phyloP scores from a whole-genome alignment of 257 asterid genomes.

The Apocynum venetum region DNA sequence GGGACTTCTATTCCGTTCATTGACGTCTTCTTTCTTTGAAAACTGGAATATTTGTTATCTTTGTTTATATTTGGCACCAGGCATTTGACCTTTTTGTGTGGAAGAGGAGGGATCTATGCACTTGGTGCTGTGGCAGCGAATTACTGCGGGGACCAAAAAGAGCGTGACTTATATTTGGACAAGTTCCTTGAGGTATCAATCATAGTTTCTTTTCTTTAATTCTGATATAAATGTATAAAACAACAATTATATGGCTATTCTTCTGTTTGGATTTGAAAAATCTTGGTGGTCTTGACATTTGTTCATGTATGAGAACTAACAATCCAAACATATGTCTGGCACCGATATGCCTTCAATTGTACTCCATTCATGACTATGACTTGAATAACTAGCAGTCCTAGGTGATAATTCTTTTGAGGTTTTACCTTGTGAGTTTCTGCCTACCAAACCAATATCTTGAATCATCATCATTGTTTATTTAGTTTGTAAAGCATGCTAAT shows the following conservation, averaged over 20 bases:
- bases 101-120: conserved; percentile 65
- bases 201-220: not conserved
- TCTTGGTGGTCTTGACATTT: not conserved
- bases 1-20: not conserved
- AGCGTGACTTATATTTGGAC: conserved; percentile 41
- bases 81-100: conserved; percentile 62
- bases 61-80: conserved; percentile 28
- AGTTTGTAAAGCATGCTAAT: not conserved
- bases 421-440: not conserved
- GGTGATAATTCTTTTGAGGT: not conserved
- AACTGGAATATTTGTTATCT: conserved; percentile 1
- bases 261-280: not conserved
- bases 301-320: not conserved
- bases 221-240: not conserved
- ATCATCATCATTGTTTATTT: not conserved
- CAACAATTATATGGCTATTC: not conserved
- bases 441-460: not conserved
- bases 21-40: not conserved
- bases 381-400: not conserved
- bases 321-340: not conserved
- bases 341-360: not conserved
- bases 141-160: conserved; percentile 43
- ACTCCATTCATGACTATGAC: not conserved
- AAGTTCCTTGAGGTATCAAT: conserved; percentile 50
- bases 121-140: conserved; percentile 60